Base-by-base conservation (phyloP, 495 filamentous ascomycete genomes). In the Pyrenopolyporus hunteri region DNA sequence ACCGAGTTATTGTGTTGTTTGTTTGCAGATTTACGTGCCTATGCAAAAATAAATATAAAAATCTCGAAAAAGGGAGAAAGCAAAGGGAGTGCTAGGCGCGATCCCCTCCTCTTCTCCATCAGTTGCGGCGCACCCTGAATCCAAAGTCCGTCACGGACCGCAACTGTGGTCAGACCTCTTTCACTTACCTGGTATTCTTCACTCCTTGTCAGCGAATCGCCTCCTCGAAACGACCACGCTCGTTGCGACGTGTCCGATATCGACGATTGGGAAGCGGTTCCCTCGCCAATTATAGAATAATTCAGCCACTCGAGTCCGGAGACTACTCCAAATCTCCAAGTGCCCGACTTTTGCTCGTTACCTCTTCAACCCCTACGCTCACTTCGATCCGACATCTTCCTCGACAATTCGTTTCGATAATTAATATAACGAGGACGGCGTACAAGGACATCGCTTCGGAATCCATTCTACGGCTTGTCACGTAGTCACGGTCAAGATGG, bases 401-500 rank as follows among this genome's bases (percentile, higher is more conserved):
- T n/a, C n/a, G n/a, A n/a, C n/a, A n/a, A n/a, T n/a, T n/a, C n/a
- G n/a, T n/a, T n/a, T n/a, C n/a, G n/a, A n/a, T n/a, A n/a, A n/a
- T n/a, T n/a, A n/a, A n/a, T n/a, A n/a, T n/a, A n/a, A n/a, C n/a
- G n/a, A n/a, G n/a, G n/a, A n/a, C n/a, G n/a, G n/a, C n/a, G n/a
- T n/a, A n/a, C n/a, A n/a, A n/a, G n/a, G n/a, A 29, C 26, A 29
- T 29, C 26, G 26, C 26, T 29, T 29, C 26, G 9, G n/a, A n/a
- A n/a, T n/a, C n/a, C n/a, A n/a, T n/a, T n/a, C n/a, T n/a, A n/a
- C n/a, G n/a, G n/a, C n/a, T n/a, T 23, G 1, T 35, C 4, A 35
- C 48, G 11, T 4, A 51, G 17, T 51, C 10, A 19, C 43, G 16
- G 45, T 36, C 67, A 76, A 70, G 39, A 80, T 80, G 78, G 77